These are phyloP conservation scores for Aureobasidium zeae DNA, from an alignment of 2,329 filamentous ascomycete species.

Conservation along the genomic window DNA sequence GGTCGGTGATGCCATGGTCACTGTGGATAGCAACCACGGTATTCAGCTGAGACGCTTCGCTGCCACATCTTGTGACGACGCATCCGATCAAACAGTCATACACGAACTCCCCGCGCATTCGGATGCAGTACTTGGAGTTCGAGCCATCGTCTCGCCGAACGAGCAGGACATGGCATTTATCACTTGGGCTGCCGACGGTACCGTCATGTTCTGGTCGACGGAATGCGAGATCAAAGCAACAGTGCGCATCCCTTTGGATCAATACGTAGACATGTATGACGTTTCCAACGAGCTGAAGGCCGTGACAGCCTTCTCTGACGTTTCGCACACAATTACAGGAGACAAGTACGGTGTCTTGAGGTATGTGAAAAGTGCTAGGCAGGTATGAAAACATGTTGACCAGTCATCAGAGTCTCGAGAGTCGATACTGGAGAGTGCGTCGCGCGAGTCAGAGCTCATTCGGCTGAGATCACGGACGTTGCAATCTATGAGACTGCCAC, in stretches of 20 bases:
- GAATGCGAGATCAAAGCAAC: constrained; percentile 59
- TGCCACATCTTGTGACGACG: constrained; percentile 13
- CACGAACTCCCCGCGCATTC: constrained; percentile 48
- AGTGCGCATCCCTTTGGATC: constrained; percentile 61
- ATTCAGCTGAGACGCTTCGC: constrained; percentile 44
- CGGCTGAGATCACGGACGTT: constrained; percentile 75
- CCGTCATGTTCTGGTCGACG: constrained; percentile 71
- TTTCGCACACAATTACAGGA: constrained; percentile 64
- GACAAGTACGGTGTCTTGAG: constrained; percentile 77
- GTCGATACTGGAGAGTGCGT: constrained; percentile 50
- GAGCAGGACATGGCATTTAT: constrained; percentile 62
- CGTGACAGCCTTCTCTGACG: constrained; percentile 50
- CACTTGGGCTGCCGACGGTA: constrained; percentile 79
- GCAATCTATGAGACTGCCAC: constrained; percentile 56
- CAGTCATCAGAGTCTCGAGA: constrained; percentile 49
- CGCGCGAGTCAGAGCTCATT: constrained; percentile 75
- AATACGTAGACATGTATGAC: constrained; percentile 41
- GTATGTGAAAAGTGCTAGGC: constrained; percentile 26
- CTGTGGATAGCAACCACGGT: constrained; percentile 64
- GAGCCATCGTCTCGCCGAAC: constrained; percentile 53
- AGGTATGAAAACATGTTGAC: constrained; percentile 20
- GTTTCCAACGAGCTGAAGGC: constrained; percentile 48
- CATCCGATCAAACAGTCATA: constrained; percentile 16
- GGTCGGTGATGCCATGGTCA: constrained; percentile 23
- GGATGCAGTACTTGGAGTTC: constrained; percentile 60